Base-by-base conservation (phyloP, 257 asterid genomes). In the Jaltomata sinuosa region DNA sequence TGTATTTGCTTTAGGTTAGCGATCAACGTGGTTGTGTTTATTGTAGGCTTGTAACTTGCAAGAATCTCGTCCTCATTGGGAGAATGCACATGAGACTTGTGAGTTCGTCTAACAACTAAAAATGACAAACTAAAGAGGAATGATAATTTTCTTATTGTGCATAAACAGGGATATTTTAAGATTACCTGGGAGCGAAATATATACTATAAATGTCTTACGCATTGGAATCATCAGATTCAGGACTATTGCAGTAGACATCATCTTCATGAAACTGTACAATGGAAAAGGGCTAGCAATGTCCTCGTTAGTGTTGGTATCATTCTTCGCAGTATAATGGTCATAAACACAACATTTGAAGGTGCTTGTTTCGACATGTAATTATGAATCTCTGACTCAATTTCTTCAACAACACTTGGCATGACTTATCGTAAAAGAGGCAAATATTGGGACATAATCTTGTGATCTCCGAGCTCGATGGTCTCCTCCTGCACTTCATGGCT, bases 371-470 rank as follows among this genome's bases (percentile, higher is more conserved):
- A 76, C 61, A 83, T 47, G 53, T 62, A 77, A 78, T 89, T 90
- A 49, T 85, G 88, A 80, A 93, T 91, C 87, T 90, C 93, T 38
- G 88, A 64, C 87, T 95, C 98, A 83, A 97, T 87, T 87, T 97
- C 98, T 78, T 45, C 87, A 82, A 98, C 99, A 90, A 97, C 99
- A 88, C 86, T 84, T 45, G 99, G 99, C 83, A 94, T 83, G 84
- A 88, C 89, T 79, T 97, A 97, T 87, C 90, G 87, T 80, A 97
- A 89, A 57, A 97, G 98, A 86, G 98, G 98, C 92, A 97, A 89
- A 87, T 87, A 94, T 27, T 91, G 90, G 72, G 95, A 92, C 98
- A 97, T 84, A 92, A 90, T 90, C 90, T 42, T 94, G 86, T 83
- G 84, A 84, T 93, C 97, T 79, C 93, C 96, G 86, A 90, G 74